Percentiles rank a stretch among this genome's conserved stretches.
phyloP scores from a whole-genome alignment of 78 protist species.

The Chrysochromulina parva region DNA sequence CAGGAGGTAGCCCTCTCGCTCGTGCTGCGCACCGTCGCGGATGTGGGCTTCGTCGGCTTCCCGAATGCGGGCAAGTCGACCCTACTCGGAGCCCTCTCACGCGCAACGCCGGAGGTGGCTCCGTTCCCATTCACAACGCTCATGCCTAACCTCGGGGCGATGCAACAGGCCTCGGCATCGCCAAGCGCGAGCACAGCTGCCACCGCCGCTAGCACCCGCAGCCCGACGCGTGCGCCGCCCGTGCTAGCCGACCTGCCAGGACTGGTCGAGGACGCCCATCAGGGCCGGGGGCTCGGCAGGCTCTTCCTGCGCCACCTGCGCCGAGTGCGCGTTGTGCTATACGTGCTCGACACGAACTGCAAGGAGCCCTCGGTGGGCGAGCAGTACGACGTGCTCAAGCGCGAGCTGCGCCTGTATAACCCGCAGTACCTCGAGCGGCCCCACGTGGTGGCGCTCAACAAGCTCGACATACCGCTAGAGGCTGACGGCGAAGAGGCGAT shows the following conservation, averaged over 20 bases:
- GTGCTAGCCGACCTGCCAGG: constrained; percentile 76
- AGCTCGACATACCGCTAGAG: neutral
- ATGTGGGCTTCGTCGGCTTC: constrained; percentile 75
- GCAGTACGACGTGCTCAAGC: neutral
- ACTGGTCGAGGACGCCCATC: constrained; percentile 75
- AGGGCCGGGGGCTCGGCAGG: constrained; percentile 66
- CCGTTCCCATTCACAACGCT: constrained; percentile 73
- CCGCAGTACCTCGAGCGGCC: neutral
- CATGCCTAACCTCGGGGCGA: constrained; percentile 69
- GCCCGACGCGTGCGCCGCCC: too few relatives aligned
- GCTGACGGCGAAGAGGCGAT: neutral
- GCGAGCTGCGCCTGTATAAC: neutral
- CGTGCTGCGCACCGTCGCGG: constrained; percentile 52
- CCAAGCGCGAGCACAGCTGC: neutral
- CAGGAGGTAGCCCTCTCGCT: neutral
- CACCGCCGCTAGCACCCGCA: neutral
- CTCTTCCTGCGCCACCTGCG: constrained; percentile 45
- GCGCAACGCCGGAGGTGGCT: constrained; percentile 16
- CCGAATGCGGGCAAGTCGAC: constrained; percentile 81
- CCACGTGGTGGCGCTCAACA: neutral
- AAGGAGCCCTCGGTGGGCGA: neutral
- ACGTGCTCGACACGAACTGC: neutral
- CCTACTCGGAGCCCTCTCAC: constrained; percentile 37
- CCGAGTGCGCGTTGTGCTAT: neutral
- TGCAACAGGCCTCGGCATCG: neutral